Evolutionary conservation across 23 red algal species (phyloP).

Genomic region (Pyropia yezoensis): DNA sequence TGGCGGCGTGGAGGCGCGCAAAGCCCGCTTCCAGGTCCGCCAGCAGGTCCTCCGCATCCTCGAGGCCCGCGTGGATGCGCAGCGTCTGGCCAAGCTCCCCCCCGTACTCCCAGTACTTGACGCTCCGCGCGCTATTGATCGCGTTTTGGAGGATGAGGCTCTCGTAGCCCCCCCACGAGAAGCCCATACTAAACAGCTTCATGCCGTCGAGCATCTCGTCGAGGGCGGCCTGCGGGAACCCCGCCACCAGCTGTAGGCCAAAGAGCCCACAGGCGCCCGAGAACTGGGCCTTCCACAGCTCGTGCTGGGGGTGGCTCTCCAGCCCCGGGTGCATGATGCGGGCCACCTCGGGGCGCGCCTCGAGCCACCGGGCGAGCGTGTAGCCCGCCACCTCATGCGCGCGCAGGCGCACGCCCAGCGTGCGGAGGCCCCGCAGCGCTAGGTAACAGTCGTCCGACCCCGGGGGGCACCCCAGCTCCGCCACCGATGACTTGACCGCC

Average conservation of each 20-base stretch:
- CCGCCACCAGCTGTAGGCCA: conserved; percentile 62
- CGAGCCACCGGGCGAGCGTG: conserved; percentile 72
- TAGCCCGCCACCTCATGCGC: conserved; percentile 70
- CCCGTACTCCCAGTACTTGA: conserved; percentile 63
- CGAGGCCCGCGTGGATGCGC: conserved; percentile 74
- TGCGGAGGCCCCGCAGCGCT: conserved; percentile 80
- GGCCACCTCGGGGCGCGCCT: conserved; percentile 61
- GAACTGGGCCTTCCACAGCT: conserved; percentile 85
- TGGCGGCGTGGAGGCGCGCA: conserved; percentile 33
- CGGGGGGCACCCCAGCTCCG: conserved; percentile 83
- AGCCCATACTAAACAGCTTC: conserved; percentile 70
- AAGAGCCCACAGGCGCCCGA: conserved; percentile 78
- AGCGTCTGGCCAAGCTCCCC: conserved; percentile 77
- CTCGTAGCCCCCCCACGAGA: conserved; percentile 95
- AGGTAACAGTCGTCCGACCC: conserved; percentile 94
- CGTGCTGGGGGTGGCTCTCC: conserved; percentile 86
- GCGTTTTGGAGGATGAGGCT: conserved; percentile 67
- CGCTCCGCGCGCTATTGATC: conserved; percentile 69
- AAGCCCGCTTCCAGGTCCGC: conserved; percentile 74
- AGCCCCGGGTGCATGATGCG: conserved; percentile 90
- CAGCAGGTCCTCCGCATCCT: conserved; percentile 72
- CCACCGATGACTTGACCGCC: conserved; percentile 71
- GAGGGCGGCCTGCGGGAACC: conserved; percentile 58
- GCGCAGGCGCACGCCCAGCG: conserved; percentile 64
- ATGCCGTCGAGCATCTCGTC: conserved; percentile 82